phyloP scores from a whole-genome alignment of 2,329 filamentous ascomycete genomes.

The Diaporthe sp. region DNA sequence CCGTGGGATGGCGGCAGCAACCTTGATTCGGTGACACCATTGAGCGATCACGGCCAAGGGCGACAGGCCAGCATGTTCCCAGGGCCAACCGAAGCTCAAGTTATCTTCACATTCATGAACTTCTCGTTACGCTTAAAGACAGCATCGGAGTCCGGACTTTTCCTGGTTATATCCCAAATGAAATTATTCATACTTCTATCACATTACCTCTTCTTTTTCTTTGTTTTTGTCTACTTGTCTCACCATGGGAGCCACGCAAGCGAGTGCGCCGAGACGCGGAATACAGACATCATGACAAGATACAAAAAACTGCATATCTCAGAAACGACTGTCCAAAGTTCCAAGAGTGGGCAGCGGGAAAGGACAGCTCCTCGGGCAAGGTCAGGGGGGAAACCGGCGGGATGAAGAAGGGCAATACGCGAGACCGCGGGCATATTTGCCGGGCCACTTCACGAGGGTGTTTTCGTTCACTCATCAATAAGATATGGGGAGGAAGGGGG shows the following conservation, averaged over 20 bases:
- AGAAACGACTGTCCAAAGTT: neutral
- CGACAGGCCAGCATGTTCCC: conserved; percentile 30
- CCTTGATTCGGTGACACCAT: conserved; percentile 41
- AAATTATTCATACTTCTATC: conserved; percentile 33
- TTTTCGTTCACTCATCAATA: neutral
- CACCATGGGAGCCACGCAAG: conserved; percentile 3
- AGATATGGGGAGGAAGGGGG: neutral
- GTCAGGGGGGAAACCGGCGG: neutral
- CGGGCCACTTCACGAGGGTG: neutral
- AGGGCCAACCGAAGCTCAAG: conserved; percentile 32
- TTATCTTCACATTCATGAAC: conserved; percentile 31
- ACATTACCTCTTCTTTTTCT: neutral
- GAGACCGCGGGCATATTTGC: neutral
- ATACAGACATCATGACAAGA: conserved; percentile 27
- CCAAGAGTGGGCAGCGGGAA: conserved; percentile 2
- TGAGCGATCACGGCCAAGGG: conserved; percentile 32
- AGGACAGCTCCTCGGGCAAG: neutral
- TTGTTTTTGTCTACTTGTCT: conserved; percentile 5
- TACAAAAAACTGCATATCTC: conserved; percentile 22
- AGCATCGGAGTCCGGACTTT: conserved; percentile 39
- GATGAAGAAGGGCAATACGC: neutral
- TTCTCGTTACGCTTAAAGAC: conserved; percentile 36
- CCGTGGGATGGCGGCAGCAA: conserved; percentile 41
- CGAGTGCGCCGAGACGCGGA: conserved; percentile 19
- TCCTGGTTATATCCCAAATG: conserved; percentile 35